phyloP scores from a whole-genome alignment of 2,329 filamentous ascomycete genomes.

The Penicillium hordei region DNA sequence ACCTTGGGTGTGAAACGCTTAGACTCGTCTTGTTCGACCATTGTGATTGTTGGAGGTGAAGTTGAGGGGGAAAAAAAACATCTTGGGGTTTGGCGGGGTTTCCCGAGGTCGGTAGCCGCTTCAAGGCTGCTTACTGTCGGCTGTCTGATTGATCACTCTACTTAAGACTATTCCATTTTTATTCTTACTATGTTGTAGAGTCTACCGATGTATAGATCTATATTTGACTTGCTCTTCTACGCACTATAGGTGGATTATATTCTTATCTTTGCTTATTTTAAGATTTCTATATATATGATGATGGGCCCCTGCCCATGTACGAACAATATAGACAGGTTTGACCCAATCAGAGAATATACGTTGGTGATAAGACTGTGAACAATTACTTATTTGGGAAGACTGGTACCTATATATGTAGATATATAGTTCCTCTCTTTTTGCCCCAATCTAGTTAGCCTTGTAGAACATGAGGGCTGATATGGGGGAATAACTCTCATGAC shows the following conservation, averaged over 20 bases:
- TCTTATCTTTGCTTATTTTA: not conserved
- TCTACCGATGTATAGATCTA: no score
- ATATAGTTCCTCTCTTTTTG: not conserved
- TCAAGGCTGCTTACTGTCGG: constrained; percentile 16
- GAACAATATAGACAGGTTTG: not conserved
- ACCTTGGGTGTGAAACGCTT: constrained; percentile 45
- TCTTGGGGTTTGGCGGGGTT: constrained; percentile 23
- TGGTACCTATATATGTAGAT: not conserved
- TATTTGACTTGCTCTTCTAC: no score
- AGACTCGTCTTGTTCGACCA: constrained; percentile 32
- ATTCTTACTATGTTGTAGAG: not conserved
- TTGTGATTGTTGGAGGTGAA: constrained; percentile 15
- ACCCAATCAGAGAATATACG: not conserved
- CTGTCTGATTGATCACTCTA: constrained; percentile 11
- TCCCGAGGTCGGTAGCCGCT: not conserved
- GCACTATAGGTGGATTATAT: not conserved
- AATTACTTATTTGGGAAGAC: not conserved
- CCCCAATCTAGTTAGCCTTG: not conserved
- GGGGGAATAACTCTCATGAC: not conserved
- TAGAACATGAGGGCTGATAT: not conserved
- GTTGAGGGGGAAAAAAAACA: constrained; percentile 26
- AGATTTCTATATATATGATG: not conserved
- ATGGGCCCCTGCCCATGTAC: not conserved
- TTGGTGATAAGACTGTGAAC: not conserved
- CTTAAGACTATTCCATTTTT: not conserved